Evolutionary conservation across 164 flowering plant genomes (phyloP).

Genomic region (Macadamia tetraphylla): DNA sequence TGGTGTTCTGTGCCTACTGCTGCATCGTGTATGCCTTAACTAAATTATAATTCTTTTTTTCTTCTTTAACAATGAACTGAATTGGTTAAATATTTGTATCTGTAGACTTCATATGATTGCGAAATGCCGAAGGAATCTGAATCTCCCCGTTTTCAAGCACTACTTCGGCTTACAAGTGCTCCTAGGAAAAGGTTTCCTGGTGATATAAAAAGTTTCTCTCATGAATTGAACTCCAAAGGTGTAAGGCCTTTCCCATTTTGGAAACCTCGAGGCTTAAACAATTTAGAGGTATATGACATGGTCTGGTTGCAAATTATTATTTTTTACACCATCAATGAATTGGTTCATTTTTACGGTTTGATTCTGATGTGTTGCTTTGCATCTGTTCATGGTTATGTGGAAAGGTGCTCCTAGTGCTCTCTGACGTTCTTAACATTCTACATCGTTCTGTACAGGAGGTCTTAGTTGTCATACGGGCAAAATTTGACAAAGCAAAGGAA

Average conservation of each 20-base stretch:
- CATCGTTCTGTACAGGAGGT: slow-evolving; percentile 56
- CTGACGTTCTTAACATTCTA: not conserved
- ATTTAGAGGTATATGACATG: slow-evolving; percentile 61
- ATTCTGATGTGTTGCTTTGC: not conserved
- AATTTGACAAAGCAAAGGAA: slow-evolving; percentile 98
- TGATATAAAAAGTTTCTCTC: slow-evolving; percentile 97
- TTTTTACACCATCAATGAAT: no score
- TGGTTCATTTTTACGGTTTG: not conserved
- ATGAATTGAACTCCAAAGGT: slow-evolving; percentile 96
- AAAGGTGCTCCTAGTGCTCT: not conserved
- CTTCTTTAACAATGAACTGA: slow-evolving; percentile 2
- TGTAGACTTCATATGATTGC: slow-evolving; percentile 67
- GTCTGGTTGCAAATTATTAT: not conserved
- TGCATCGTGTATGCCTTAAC: not conserved
- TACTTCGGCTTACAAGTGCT: slow-evolving; percentile 92
- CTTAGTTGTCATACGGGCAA: slow-evolving; percentile 70
- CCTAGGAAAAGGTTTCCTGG: slow-evolving; percentile 85
- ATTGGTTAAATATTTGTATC: slow-evolving; percentile 6
- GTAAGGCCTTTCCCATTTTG: slow-evolving; percentile 96
- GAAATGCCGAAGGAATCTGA: slow-evolving; percentile 98
- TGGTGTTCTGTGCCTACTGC: slow-evolving; percentile 4
- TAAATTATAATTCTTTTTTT: not conserved
- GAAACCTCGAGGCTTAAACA: slow-evolving; percentile 93
- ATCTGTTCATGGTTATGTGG: not conserved
- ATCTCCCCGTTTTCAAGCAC: slow-evolving; percentile 99